Evolutionary conservation across 495 filamentous ascomycete species (phyloP).

Genomic region (Xylaria bambusicola): DNA sequence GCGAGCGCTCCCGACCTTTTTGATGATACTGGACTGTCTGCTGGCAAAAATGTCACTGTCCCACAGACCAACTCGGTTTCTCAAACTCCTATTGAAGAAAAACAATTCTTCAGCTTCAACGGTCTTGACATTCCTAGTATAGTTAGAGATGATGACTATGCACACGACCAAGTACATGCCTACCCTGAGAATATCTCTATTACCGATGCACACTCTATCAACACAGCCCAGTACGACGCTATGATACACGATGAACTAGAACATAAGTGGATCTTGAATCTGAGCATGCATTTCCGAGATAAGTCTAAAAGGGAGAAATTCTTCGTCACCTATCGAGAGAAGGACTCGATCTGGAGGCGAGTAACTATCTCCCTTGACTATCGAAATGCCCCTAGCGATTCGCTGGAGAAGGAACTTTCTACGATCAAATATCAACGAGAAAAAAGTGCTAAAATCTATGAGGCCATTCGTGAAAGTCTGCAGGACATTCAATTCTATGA

Average conservation of each 20-base stretch:
- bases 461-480: slow-evolving; percentile 90
- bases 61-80: slow-evolving; percentile 27
- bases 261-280: slow-evolving; percentile 89
- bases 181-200: slow-evolving; percentile 31
- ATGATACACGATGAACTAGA: slow-evolving; percentile 81
- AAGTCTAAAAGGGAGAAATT: slow-evolving; percentile 95
- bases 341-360: slow-evolving; percentile 74
- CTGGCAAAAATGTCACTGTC: slow-evolving; percentile 17
- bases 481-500: slow-evolving; percentile 92
- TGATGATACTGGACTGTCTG: slow-evolving; percentile 18
- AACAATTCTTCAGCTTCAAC: slow-evolving; percentile 29
- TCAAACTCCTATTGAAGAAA: slow-evolving; percentile 36
- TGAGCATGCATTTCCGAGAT: slow-evolving; percentile 98
- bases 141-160: slow-evolving; percentile 21
- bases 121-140: slow-evolving; percentile 23
- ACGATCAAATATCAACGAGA: slow-evolving; percentile 82
- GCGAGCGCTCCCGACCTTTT: slow-evolving; percentile 49
- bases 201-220: slow-evolving; percentile 45
- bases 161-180: slow-evolving; percentile 14
- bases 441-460: slow-evolving; percentile 93
- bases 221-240: slow-evolving; percentile 54
- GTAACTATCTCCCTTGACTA: slow-evolving; percentile 96
- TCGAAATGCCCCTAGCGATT: slow-evolving; percentile 74
- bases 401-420: slow-evolving; percentile 81
- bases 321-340: slow-evolving; percentile 90